Conservation (phyloP, 306 rosid species). For the Phaseolus lunatus region DNA sequence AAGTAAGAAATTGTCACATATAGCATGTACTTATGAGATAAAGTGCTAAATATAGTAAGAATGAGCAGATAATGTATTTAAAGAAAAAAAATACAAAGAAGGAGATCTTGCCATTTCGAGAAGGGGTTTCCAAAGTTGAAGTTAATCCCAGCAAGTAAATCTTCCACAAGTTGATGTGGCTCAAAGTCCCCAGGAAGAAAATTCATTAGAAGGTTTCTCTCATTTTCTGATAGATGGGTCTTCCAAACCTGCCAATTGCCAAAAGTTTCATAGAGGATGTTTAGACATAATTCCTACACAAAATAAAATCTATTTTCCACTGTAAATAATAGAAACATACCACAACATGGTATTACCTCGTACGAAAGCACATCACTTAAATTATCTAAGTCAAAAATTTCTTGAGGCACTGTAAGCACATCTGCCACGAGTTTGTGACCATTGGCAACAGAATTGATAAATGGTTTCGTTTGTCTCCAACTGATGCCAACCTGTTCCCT, state of each 20-base stretch:
- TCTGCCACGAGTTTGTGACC: slow-evolving; percentile 72
- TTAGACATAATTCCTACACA: slow-evolving; percentile 28
- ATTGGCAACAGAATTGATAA: slow-evolving; percentile 48
- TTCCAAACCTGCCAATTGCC: slow-evolving; percentile 80
- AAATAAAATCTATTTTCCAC: not conserved
- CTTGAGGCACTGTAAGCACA: slow-evolving; percentile 68
- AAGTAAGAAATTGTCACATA: slow-evolving; percentile 30
- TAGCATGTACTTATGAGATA: slow-evolving; percentile 6
- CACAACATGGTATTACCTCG: slow-evolving; percentile 64
- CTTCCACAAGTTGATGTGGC: slow-evolving; percentile 67
- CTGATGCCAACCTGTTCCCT: slow-evolving; percentile 84
- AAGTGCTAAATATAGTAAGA: slow-evolving; percentile 28
- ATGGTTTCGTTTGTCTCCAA: slow-evolving; percentile 73
- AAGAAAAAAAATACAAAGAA: slow-evolving; percentile 41
- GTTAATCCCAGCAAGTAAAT: slow-evolving; percentile 72
- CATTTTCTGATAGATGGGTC: slow-evolving; percentile 76
- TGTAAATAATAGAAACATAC: slow-evolving; percentile 36
- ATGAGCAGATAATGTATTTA: slow-evolving; percentile 3
- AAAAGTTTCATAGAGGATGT: slow-evolving; percentile 36
- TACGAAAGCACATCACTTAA: slow-evolving; percentile 74
- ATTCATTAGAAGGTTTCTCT: slow-evolving; percentile 70
- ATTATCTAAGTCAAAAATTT: slow-evolving; percentile 73
- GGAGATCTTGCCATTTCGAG: slow-evolving; percentile 71
- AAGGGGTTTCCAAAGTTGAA: slow-evolving; percentile 85
- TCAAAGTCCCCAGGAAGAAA: slow-evolving; percentile 78